A percentile compares a stretch with the other conserved stretches of the same genome.
Conservation (phyloP, 2,329 filamentous ascomycete species). For the Geosmithia morbida region DNA sequence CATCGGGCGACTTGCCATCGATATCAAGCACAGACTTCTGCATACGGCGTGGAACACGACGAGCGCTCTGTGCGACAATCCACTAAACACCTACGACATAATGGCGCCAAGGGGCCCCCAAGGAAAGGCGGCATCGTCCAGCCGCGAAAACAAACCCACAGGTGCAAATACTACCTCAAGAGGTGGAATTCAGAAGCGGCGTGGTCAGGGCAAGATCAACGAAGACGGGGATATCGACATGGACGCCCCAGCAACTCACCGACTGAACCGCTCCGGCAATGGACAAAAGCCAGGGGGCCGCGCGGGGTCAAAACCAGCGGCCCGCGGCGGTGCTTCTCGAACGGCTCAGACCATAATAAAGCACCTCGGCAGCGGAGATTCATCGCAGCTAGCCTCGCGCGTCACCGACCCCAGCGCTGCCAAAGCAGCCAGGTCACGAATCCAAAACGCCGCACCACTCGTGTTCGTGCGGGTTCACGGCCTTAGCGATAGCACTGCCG, state of each 20-base stretch:
- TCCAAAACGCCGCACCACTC: conserved; percentile 9
- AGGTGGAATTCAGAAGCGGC: conserved; percentile 38
- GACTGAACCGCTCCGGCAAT: conserved; percentile 15
- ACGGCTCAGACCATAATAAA: conserved; percentile 28
- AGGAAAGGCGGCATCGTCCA: conserved; percentile 5
- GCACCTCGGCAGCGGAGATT: conserved; percentile 21
- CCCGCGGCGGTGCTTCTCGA: conserved; percentile 16
- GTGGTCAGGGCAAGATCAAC: conserved; percentile 26
- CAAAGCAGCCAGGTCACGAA: conserved; percentile 10
- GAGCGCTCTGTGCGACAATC: not conserved
- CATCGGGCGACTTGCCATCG: too few relatives aligned
- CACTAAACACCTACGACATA: not conserved
- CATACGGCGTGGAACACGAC: not conserved
- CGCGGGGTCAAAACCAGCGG: conserved; percentile 12
- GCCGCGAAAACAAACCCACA: conserved; percentile 15
- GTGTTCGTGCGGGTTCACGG: conserved; percentile 39
- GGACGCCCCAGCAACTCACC: conserved; percentile 23
- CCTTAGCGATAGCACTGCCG: conserved; percentile 54
- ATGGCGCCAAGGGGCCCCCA: conserved; percentile 21
- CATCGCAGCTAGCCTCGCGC: conserved; percentile 16
- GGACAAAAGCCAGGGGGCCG: conserved; percentile 14
- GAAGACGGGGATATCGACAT: conserved; percentile 47
- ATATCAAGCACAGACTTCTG: not conserved
- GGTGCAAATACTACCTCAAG: conserved; percentile 18
- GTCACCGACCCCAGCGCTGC: conserved; percentile 14